Evolutionary conservation across 2,329 filamentous ascomycete genomes (phyloP).

Genomic region (Sporothrix curviconia): DNA sequence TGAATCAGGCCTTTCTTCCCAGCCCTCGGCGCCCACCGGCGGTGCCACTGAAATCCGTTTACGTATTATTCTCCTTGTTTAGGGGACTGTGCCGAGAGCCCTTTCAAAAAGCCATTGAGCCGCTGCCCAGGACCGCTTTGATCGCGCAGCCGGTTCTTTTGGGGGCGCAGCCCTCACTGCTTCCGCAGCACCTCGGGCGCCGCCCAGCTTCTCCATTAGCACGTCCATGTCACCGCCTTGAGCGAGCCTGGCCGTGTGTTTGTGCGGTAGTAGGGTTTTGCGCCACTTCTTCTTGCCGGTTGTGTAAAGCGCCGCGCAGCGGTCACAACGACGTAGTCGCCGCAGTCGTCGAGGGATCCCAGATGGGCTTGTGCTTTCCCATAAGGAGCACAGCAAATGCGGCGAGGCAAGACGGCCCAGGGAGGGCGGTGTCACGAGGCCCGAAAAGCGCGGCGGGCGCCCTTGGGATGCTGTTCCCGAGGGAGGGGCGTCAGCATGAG

Average conservation of each 20-base stretch:
- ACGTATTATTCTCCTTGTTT: slow-evolving; percentile 80
- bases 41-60: slow-evolving; percentile 60
- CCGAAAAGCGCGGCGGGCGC: too few relatives aligned
- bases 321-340: slow-evolving; percentile 94
- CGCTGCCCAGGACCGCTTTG: slow-evolving; percentile 78
- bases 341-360: slow-evolving; percentile 94
- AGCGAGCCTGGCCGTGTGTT: slow-evolving; percentile 84
- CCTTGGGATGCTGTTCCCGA: too few relatives aligned
- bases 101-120: slow-evolving; percentile 94
- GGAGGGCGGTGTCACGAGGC: slow-evolving; percentile 64
- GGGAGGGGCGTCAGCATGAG: too few relatives aligned
- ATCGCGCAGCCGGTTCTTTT: slow-evolving; percentile 88
- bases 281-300: slow-evolving; percentile 90
- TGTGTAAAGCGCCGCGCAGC: slow-evolving; percentile 77
- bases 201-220: slow-evolving; percentile 90
- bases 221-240: slow-evolving; percentile 87
- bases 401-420: slow-evolving; percentile 82
- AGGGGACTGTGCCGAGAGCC: slow-evolving; percentile 86
- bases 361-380: slow-evolving; percentile 99
- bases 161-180: slow-evolving; percentile 96
- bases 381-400: slow-evolving; percentile 83
- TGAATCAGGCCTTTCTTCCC: slow-evolving; percentile 46
- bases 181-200: slow-evolving; percentile 80
- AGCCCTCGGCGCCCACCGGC: slow-evolving; percentile 47
- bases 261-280: slow-evolving; percentile 94